Evolutionary conservation across 2,329 filamentous ascomycete genomes (phyloP).

Genomic region (Alternaria alternata): DNA sequence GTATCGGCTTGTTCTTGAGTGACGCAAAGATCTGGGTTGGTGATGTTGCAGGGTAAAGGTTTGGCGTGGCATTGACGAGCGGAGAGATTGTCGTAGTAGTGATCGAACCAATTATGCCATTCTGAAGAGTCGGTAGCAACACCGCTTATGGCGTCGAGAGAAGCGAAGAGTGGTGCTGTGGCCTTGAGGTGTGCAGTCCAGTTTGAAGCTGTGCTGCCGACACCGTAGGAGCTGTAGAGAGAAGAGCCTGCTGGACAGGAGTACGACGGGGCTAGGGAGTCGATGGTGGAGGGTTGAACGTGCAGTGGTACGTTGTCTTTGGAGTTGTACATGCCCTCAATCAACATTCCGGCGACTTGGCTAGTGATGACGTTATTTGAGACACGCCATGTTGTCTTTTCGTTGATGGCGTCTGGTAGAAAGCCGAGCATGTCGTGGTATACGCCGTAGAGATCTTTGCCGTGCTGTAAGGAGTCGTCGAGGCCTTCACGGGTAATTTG

Average conservation of each 20-base stretch:
- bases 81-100: slow-evolving; percentile 86
- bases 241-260: slow-evolving; percentile 63
- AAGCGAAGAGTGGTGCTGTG: slow-evolving; percentile 63
- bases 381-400: slow-evolving; percentile 70
- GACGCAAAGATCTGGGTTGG: slow-evolving; percentile 65
- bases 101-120: slow-evolving; percentile 78
- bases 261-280: slow-evolving; percentile 79
- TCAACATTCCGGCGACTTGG: slow-evolving; percentile 79
- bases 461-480: slow-evolving; percentile 78
- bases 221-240: slow-evolving; percentile 56
- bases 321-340: slow-evolving; percentile 67
- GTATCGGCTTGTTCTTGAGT: slow-evolving; percentile 68
- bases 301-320: slow-evolving; percentile 34
- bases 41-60: slow-evolving; percentile 72
- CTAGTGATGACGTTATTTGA: slow-evolving; percentile 85
- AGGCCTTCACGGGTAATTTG: slow-evolving; percentile 78
- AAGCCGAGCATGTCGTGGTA: slow-evolving; percentile 75
- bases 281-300: slow-evolving; percentile 65
- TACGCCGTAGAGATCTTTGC: slow-evolving; percentile 77
- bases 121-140: slow-evolving; percentile 63
- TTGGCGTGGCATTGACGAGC: slow-evolving; percentile 79
- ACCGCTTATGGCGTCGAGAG: slow-evolving; percentile 73
- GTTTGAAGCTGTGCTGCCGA: slow-evolving; percentile 51
- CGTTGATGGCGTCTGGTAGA: slow-evolving; percentile 62
- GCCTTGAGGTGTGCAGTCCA: slow-evolving; percentile 73